Evolutionary conservation across 139 green algal genomes (phyloP), one percentile per base, ranked within the genome.

Genomic region (Volvox africanus): DNA sequence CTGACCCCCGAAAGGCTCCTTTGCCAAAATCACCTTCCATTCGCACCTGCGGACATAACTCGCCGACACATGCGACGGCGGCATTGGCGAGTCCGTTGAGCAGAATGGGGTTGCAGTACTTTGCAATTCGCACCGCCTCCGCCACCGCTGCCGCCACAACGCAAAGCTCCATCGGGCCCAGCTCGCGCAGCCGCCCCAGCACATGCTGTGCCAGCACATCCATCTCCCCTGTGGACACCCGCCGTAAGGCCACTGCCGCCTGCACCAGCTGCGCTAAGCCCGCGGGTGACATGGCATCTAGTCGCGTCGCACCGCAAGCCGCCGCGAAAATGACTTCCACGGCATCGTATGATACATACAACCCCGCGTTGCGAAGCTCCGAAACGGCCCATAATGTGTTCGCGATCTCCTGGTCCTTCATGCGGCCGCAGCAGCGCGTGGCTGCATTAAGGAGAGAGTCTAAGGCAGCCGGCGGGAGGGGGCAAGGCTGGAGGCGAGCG

Each of bases 331-430:
- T 37, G 65, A 30, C 79, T 12, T 1, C 30, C 0, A 61, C n/a
- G 16, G 32, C 1, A 12, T 26, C 71, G 13, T 35, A 26, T 33
- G 50, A 14, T 3, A 90, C 86, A 2, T 24, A 36, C 68, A 71
- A 75, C 17, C 76, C 76, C 0, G 24, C 24, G 44, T 18, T 22
- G 0, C 88, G 71, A 62, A 93, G 76, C 90, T 83, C 21, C 19
- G 33, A 61, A 22, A 28, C 24, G 18, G 73, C 88, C 92, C 92
- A 94, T 18, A 94, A 71, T 37, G 79, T n/a, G 85, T 93, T 94
- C 55, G 68, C 24, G 24, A 94, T 69, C 88, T 94, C 85, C 89
- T 94, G 91, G 32, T 68, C 35, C 0, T 21, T 69, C 67, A 93
- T 82, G 61, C 12, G 14, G 36, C 2, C 17, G 2, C 77, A 80